phyloP scores from a whole-genome alignment of 2,329 filamentous ascomycete genomes.

The Talaromyces funiculosus region DNA sequence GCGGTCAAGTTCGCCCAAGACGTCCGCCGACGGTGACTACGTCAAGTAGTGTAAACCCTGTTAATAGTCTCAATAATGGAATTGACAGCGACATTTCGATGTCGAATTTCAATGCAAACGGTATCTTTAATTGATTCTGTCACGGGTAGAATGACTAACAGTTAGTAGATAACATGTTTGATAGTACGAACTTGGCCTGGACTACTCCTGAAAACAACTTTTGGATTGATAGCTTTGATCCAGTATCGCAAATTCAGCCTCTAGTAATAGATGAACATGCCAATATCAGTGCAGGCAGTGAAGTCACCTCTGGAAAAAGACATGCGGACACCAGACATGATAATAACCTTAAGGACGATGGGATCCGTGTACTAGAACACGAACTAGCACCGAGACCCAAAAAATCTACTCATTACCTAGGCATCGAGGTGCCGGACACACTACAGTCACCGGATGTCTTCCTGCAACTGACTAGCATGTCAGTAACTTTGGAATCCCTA shows the following conservation, averaged over 20 bases:
- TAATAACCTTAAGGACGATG: not conserved
- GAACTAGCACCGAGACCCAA: constrained; percentile 6
- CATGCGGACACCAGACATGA: not conserved
- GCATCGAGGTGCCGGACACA: not conserved
- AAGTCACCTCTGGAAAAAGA: not conserved
- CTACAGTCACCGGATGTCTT: constrained; percentile 7
- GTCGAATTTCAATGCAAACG: not conserved
- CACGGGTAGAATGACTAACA: not conserved
- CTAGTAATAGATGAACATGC: not conserved
- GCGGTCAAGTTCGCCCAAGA: constrained; percentile 10
- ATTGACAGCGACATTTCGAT: not conserved
- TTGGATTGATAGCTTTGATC: not conserved
- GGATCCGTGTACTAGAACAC: not conserved
- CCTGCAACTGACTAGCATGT: constrained; percentile 5
- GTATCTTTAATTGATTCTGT: not conserved
- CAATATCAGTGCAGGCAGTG: not conserved
- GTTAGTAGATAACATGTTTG: constrained; percentile 7
- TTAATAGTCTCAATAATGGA: not conserved
- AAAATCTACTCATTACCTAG: not conserved
- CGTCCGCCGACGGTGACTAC: not conserved
- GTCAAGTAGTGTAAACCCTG: not conserved
- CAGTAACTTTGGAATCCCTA: constrained; percentile 1
- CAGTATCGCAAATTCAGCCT: not conserved
- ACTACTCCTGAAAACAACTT: not conserved
- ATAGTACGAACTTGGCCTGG: constrained; percentile 7